phyloP scores from a whole-genome alignment of 352 stramenopile species.

The Globisporangium ultimum region DNA sequence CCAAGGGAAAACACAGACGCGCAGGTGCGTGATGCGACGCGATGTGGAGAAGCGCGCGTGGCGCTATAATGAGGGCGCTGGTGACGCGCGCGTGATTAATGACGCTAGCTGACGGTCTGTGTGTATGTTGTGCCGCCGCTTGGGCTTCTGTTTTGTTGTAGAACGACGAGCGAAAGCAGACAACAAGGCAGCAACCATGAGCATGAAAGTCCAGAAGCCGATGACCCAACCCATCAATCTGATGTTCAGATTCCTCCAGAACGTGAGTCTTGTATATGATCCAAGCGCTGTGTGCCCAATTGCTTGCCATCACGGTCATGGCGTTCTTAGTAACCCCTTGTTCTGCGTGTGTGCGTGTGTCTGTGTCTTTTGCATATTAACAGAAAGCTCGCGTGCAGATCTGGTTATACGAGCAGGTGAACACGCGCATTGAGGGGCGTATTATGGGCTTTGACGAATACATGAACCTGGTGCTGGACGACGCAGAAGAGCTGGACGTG shows the following conservation, averaged over 20 bases:
- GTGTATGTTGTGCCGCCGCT: background rate
- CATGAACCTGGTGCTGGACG: conserved; percentile 99
- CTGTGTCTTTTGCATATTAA: background rate
- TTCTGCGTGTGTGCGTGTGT: background rate
- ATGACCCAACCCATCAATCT: conserved; percentile 99
- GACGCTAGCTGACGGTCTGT: background rate
- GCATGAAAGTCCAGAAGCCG: conserved; percentile 96
- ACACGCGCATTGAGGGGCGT: conserved; percentile 98
- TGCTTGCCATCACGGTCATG: no score
- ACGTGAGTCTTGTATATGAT: conserved; percentile 53
- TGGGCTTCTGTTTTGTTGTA: background rate
- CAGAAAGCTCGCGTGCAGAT: conserved; percentile 97
- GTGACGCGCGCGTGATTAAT: no score
- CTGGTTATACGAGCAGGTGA: conserved; percentile 99
- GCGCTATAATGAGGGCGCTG: background rate
- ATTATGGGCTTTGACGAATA: conserved; percentile 99
- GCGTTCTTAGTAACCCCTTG: no score
- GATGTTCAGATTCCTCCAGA: conserved; percentile 99
- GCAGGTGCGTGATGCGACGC: background rate
- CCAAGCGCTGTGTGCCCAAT: background rate
- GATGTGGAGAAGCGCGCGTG: background rate
- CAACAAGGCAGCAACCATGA: conserved; percentile 52
- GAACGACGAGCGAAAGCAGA: background rate
- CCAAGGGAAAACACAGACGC: background rate
- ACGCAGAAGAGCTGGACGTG: conserved; percentile 95